Percentiles rank a stretch among this genome's conserved stretches.
These are phyloP conservation scores for Eucalyptus guilfoylei DNA, from an alignment of 345 rosid species.

Conservation along the genomic window DNA sequence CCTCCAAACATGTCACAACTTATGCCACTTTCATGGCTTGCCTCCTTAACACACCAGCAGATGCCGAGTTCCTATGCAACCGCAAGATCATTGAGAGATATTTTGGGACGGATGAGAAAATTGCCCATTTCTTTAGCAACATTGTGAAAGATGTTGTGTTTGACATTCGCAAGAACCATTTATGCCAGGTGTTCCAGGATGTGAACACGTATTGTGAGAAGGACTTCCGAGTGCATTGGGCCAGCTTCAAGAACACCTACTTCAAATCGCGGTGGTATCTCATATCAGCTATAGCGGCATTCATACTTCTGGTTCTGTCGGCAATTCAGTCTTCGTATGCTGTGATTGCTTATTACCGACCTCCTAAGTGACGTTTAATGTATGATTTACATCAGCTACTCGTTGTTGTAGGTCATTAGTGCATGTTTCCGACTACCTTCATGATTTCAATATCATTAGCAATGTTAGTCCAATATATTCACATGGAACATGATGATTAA, in stretches of 20 bases:
- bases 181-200: conserved; percentile 30
- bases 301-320: conserved; percentile 42
- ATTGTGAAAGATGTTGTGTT: conserved; percentile 67
- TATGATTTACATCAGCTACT: not conserved
- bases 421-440: not conserved
- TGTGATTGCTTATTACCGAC: not conserved
- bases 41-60: conserved; percentile 37
- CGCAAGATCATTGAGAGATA: conserved; percentile 53
- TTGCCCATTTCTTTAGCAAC: conserved; percentile 41
- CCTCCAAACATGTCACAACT: conserved; percentile 51
- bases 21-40: conserved; percentile 58
- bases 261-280: conserved; percentile 77
- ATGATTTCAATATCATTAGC: not conserved
- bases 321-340: conserved; percentile 42
- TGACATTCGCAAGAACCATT: conserved; percentile 38
- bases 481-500: not conserved
- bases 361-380: not conserved
- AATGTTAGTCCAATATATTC: not conserved
- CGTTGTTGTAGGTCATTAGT: not conserved
- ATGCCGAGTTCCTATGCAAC: conserved; percentile 52
- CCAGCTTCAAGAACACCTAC: conserved; percentile 51
- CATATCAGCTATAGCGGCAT: conserved; percentile 56
- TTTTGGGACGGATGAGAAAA: conserved; percentile 54
- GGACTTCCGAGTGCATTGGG: conserved; percentile 47
- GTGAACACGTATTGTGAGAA: conserved; percentile 42